phyloP scores from a whole-genome alignment of 192 early-diverging fungal genomes.

The Entrophospora sp. region DNA sequence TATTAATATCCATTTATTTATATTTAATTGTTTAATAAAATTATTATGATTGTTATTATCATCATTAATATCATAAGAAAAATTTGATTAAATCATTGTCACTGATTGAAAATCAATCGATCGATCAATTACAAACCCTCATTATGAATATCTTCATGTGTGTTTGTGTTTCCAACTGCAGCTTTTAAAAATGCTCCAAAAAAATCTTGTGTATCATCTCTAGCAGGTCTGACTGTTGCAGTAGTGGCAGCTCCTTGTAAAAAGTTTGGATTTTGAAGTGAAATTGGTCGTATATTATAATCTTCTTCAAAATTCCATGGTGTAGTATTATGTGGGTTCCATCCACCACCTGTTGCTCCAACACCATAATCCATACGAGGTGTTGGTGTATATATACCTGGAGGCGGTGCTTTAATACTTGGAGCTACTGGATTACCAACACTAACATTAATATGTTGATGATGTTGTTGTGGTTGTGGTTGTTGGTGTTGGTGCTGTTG shows the following conservation, averaged over 20 bases:
- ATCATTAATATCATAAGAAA: no score
- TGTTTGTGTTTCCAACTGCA: conserved; percentile 29
- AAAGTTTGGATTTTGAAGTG: conserved; percentile 24
- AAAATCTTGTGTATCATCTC: conserved; percentile 44
- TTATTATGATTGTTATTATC: no score
- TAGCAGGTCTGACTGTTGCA: conserved; percentile 17
- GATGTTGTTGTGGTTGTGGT: no score
- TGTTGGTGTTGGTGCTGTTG: no score
- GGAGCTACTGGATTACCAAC: neutral
- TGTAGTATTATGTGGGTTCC: conserved; percentile 14
- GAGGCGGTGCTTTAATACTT: conserved; percentile 36
- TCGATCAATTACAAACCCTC: neutral
- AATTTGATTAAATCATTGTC: no score
- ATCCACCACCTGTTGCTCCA: neutral
- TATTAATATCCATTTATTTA: neutral
- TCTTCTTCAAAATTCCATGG: conserved; percentile 20
- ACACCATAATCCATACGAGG: conserved; percentile 13
- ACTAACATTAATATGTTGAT: neutral
- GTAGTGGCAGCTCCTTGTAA: conserved; percentile 11
- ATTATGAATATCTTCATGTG: conserved; percentile 17
- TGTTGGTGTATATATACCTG: conserved; percentile 29
- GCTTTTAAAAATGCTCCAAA: conserved; percentile 53
- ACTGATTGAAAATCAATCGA: conserved; percentile 9
- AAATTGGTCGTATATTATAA: conserved; percentile 1
- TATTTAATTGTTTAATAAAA: neutral